phyloP scores from a whole-genome alignment of 129 eudicot genomes.

The Chrysanthemum lavandulifolium region DNA sequence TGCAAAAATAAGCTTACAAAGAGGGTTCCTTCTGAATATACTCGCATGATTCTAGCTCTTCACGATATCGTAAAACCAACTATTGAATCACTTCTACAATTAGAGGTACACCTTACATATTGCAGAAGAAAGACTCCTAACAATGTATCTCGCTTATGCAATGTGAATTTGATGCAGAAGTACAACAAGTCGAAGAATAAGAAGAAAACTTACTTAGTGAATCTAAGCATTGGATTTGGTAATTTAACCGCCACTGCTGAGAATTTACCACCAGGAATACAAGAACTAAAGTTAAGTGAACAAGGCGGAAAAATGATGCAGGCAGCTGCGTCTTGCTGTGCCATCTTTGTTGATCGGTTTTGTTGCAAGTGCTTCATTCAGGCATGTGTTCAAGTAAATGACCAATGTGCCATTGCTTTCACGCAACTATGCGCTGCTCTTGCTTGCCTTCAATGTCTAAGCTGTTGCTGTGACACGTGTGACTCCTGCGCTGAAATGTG shows the following conservation, averaged over 20 bases:
- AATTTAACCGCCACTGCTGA: constrained; percentile 61
- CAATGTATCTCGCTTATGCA: no score
- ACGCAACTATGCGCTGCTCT: constrained; percentile 76
- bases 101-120: constrained; percentile 51
- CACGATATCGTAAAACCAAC: constrained; percentile 39
- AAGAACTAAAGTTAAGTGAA: constrained; percentile 50
- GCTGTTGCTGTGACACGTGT: constrained; percentile 66
- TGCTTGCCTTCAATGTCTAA: constrained; percentile 70
- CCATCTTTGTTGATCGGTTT: constrained; percentile 34
- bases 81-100: constrained; percentile 24
- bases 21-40: constrained; percentile 76
- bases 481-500: constrained; percentile 40
- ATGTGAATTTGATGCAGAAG: constrained; percentile 42
- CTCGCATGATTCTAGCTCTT: constrained; percentile 56
- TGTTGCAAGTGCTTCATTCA: constrained; percentile 85
- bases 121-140: neutral
- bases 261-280: constrained; percentile 52
- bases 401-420: constrained; percentile 55
- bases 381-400: constrained; percentile 45
- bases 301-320: constrained; percentile 48
- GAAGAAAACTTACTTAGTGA: constrained; percentile 36
- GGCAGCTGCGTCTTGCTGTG: constrained; percentile 53
- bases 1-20: constrained; percentile 65
- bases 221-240: constrained; percentile 68
- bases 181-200: constrained; percentile 24